Evolutionary conservation across 768 basidiomycete species (phyloP), one percentile per base, ranked within the genome.

Genomic region (Trametes meyenii): DNA sequence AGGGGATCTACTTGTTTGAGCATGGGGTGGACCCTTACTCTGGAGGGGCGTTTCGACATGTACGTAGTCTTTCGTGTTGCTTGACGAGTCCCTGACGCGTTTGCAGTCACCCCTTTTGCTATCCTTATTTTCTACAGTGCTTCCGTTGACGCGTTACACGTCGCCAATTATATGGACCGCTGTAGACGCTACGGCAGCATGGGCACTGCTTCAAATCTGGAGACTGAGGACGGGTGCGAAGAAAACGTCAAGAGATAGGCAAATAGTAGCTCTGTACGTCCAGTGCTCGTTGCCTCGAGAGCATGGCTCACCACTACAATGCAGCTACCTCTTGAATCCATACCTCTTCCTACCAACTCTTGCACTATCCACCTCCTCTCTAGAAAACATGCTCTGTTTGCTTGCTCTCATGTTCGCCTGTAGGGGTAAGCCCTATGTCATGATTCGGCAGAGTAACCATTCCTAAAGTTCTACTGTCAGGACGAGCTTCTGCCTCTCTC

Each of bases 261-360:
- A 92, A 51, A 78, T 96, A 33, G 87, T 84, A 17, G 79, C 85
- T 7, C 73, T 83, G 92, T 94, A 69, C 64, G 89, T 79, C 26
- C 29, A 5, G 17, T 16, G n/a, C 45, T 14, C 43, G 50, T 23
- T 6, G 16, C 8, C 42, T 26, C 19, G 53, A 43, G 43, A 33
- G 51, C 8, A 33, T 33, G 60, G 19, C 42, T 49, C 17, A 39
- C 10, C 24, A 51, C 44, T 67, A 39, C 14, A 12, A 52, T 19
- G 12, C 67, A 97, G 94, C 48, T 96, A 89, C 74, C 83, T 97
- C 19, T 73, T 96, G 51, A 97, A 98, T 67, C 97, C 97, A 2
- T 97, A 97, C 72, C 75, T 91, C 8, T 73, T 96, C 58, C 78
- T 94, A 1, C 85, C 95, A 0, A 87, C 86, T 33, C 77, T 96